Evolutionary conservation across 495 filamentous ascomycete species (phyloP).

Genomic region (Thozetella sp.): DNA sequence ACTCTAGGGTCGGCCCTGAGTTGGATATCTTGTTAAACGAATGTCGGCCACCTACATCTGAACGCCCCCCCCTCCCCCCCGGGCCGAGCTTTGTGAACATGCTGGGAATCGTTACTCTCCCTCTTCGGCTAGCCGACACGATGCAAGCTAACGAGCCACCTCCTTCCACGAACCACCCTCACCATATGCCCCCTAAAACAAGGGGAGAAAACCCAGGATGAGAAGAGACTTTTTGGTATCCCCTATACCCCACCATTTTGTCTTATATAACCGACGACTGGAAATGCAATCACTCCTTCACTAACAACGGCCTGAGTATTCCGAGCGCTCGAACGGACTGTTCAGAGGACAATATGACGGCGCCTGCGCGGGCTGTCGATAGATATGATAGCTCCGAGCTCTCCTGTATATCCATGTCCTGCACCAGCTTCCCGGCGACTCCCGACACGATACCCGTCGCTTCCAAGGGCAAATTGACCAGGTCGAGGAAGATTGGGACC

Average conservation of each 20-base stretch:
- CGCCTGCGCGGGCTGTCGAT: slow-evolving; percentile 85
- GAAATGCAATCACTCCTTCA: slow-evolving; percentile 16
- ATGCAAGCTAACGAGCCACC: neutral
- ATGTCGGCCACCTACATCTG: neutral
- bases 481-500: slow-evolving; percentile 87
- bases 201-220: neutral
- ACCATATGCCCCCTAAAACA: too few species aligned
- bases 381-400: slow-evolving; percentile 89
- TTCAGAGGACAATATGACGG: slow-evolving; percentile 79
- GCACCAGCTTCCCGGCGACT: slow-evolving; percentile 78
- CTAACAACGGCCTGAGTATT: slow-evolving; percentile 57
- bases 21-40: neutral
- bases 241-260: neutral
- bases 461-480: slow-evolving; percentile 79
- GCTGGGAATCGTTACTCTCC: neutral
- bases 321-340: slow-evolving; percentile 72
- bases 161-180: too few species aligned
- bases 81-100: neutral
- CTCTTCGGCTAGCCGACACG: neutral
- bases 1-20: neutral
- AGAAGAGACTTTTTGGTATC: neutral
- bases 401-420: slow-evolving; percentile 49
- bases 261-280: neutral
- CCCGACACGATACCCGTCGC: slow-evolving; percentile 94
- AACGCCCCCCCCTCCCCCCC: too few species aligned